Conservation (phyloP, 208 protist species). For the Wallacemonas collosoma region DNA sequence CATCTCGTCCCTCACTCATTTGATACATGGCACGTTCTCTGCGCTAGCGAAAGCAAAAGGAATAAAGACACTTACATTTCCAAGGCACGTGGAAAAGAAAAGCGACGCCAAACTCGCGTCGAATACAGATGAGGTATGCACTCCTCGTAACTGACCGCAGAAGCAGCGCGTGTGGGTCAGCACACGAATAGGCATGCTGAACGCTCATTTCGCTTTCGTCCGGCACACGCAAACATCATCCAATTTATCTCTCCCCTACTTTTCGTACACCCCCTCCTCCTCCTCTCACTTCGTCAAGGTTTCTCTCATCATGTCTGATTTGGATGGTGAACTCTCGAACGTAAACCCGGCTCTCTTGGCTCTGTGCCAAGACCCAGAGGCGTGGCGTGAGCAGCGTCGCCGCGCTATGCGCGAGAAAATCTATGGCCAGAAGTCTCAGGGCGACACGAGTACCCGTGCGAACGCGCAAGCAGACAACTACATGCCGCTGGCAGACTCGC, state of each 20-base stretch:
- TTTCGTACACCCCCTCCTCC: background rate
- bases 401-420: conserved; percentile 71
- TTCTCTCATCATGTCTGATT: conserved; percentile 30
- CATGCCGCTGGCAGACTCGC: conserved; percentile 8
- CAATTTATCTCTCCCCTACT: background rate
- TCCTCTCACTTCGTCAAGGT: background rate
- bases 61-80: too few relatives aligned
- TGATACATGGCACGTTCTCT: too few relatives aligned
- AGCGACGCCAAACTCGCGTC: too few relatives aligned
- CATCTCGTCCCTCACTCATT: too few relatives aligned
- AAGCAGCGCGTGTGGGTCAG: too few relatives aligned
- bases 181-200: too few relatives aligned
- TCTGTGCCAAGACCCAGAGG: conserved; percentile 61
- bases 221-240: background rate
- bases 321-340: conserved; percentile 65
- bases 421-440: conserved; percentile 31
- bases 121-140: too few relatives aligned
- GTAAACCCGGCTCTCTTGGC: conserved; percentile 74
- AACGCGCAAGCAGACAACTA: conserved; percentile 12
- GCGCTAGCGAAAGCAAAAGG: too few relatives aligned
- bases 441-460: background rate
- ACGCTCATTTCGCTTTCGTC: too few relatives aligned
- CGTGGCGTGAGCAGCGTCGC: conserved; percentile 79
- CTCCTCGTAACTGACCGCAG: too few relatives aligned
- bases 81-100: too few relatives aligned